These are phyloP conservation scores for Boletus rubroflammeus DNA, from an alignment of 768 basidiomycete species.

Conservation along the genomic window DNA sequence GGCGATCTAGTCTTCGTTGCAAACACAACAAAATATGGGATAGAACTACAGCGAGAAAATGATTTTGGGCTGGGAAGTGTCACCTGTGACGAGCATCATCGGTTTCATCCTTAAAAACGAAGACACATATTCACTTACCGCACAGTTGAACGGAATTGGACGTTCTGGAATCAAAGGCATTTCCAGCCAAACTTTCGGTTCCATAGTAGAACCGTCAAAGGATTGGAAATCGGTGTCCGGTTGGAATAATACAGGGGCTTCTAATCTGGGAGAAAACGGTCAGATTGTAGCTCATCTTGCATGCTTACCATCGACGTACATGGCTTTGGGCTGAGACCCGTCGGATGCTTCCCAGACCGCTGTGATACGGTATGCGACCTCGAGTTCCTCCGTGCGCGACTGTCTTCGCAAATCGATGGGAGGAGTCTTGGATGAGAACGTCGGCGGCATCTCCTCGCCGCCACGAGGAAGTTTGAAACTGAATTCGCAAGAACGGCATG, in stretches of 20 bases:
- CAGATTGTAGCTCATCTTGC: background rate
- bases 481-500: slow-evolving; percentile 41
- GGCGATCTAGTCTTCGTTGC: slow-evolving; percentile 57
- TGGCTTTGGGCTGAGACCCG: slow-evolving; percentile 39
- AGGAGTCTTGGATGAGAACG: slow-evolving; percentile 43
- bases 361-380: slow-evolving; percentile 53
- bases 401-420: slow-evolving; percentile 24
- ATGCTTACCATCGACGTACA: slow-evolving; percentile 39
- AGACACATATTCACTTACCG: slow-evolving; percentile 42
- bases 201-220: slow-evolving; percentile 41
- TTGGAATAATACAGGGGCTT: slow-evolving; percentile 61
- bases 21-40: slow-evolving; percentile 74
- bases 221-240: slow-evolving; percentile 60
- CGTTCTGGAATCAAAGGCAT: slow-evolving; percentile 62
- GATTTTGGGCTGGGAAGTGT: slow-evolving; percentile 60
- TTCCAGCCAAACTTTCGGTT: slow-evolving; percentile 62
- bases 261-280: slow-evolving; percentile 42
- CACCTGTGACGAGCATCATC: slow-evolving; percentile 34
- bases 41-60: slow-evolving; percentile 58
- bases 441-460: slow-evolving; percentile 61
- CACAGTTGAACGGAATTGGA: slow-evolving; percentile 60
- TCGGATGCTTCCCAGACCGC: slow-evolving; percentile 57
- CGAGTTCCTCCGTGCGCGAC: slow-evolving; percentile 33
- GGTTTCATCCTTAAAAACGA: background rate
- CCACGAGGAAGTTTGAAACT: slow-evolving; percentile 54